Base-by-base conservation (phyloP, 441 rosid genomes). In the Erodium texanum region DNA sequence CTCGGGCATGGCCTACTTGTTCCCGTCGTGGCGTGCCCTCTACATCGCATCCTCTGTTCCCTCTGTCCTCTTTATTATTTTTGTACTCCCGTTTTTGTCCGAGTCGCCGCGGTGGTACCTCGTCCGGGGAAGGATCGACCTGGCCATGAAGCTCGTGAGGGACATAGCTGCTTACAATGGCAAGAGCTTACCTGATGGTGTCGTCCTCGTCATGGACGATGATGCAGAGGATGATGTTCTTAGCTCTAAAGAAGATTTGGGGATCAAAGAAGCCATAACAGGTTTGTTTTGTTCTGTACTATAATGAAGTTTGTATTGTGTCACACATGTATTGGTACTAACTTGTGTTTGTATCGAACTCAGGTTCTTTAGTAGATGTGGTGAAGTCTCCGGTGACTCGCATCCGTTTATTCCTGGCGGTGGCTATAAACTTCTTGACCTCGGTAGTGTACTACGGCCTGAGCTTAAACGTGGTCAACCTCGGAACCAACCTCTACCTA, bases 41-140 rank as follows among this genome's bases (percentile, higher is more conserved):
- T 93, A 89, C 66, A 74, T 90, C 2, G 89, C 88, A 9, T 81
- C 97, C 0, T 89, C 98, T 0, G 15, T 86, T 11, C 98, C 98
- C 0, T 86, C 98, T 38, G 69, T 90, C 56, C 72, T 87, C 5
- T 93, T 89, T 85, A 77, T 87, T 0, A 52, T 88, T 67, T 52
- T 78, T 5, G 85, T 85, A 9, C 72, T 93, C 0, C 96, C 97
- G 0, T 90, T 90, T n/a, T 61, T 93, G 75, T 79, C 89, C 0
- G 98, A 93, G 78, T 90, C 98, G 3, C 98, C 97, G 0, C 79
- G 98, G 12, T 93, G 98, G 97, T 93, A 87, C 74, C 86, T 90
- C 9, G 89, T 93, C 10, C 90, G 89, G 2, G 91, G 97, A 24
- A 82, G 74, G 80, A 74, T 81, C 29, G 73, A 80, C 0, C 84